Conservation (phyloP, 257 asterid species). For the Voacanga thouarsii region DNA sequence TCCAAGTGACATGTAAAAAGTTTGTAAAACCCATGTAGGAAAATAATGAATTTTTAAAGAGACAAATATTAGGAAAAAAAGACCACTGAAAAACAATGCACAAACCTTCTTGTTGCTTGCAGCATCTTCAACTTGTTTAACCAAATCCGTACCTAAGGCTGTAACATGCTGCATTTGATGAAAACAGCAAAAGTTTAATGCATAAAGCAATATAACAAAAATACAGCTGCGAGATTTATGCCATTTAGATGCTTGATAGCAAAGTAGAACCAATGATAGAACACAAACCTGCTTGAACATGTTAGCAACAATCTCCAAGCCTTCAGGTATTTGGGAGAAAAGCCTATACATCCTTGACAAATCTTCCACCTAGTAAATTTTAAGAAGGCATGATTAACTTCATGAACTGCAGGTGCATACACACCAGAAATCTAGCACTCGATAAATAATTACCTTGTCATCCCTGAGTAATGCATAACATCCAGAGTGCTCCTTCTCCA, state of each 20-base stretch:
- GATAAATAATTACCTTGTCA: constrained; percentile 61
- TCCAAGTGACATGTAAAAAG: neutral
- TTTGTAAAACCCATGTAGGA: neutral
- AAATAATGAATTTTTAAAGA: neutral
- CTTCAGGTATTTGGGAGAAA: constrained; percentile 73
- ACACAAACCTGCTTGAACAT: constrained; percentile 78
- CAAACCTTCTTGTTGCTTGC: constrained; percentile 85
- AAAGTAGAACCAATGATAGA: constrained; percentile 5
- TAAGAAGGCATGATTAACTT: neutral
- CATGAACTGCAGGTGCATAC: too few species aligned
- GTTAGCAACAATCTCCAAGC: constrained; percentile 74
- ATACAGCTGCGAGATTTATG: neutral
- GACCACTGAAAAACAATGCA: neutral
- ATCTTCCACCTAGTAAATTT: constrained; percentile 30
- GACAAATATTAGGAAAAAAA: neutral
- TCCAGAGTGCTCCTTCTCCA: constrained; percentile 98
- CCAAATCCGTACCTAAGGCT: constrained; percentile 87
- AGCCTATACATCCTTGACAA: constrained; percentile 96
- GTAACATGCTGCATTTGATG: constrained; percentile 75
- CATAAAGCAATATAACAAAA: constrained; percentile 1
- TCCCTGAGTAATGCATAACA: constrained; percentile 91
- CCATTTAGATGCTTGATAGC: neutral
- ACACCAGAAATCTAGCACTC: neutral
- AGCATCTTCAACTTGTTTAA: constrained; percentile 97
- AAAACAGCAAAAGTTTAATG: constrained; percentile 19